phyloP scores from a whole-genome alignment of 371 early-diverging fungal genomes.

The Syncephalis fuscata region DNA sequence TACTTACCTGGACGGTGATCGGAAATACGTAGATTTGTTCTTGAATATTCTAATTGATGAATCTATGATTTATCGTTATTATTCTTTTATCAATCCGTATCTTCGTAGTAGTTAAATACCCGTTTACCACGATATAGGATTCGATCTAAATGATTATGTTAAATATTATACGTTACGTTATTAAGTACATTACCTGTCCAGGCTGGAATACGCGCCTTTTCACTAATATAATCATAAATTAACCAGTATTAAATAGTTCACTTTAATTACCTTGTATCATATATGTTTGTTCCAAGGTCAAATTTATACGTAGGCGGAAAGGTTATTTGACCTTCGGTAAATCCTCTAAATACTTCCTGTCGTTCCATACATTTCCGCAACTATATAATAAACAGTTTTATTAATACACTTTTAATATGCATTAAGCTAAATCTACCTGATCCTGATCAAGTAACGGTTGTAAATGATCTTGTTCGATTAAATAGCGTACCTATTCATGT shows the following conservation, averaged over 20 bases:
- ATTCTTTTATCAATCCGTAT: neutral
- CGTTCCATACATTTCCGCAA: constrained; percentile 39
- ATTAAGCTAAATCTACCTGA: too few species aligned
- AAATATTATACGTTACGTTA: too few species aligned
- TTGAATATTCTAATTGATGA: neutral
- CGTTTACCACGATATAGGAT: neutral
- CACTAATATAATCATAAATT: constrained; percentile 21
- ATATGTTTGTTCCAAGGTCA: constrained; percentile 60
- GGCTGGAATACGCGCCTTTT: constrained; percentile 67
- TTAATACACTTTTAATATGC: neutral
- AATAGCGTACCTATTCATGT: constrained; percentile 10
- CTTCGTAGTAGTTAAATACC: neutral
- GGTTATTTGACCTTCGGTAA: constrained; percentile 54
- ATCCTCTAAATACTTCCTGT: constrained; percentile 58
- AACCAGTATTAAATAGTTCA: neutral
- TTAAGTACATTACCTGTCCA: constrained; percentile 40
- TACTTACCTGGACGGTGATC: neutral
- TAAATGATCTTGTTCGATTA: constrained; percentile 19
- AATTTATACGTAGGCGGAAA: constrained; percentile 93
- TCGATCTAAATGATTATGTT: neutral
- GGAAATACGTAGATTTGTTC: neutral
- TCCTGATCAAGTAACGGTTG: constrained; percentile 11
- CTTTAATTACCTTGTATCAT: constrained; percentile 51
- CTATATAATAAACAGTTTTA: constrained; percentile 21
- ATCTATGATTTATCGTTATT: neutral